Conservation (phyloP, 768 basidiomycete species). For the Strobilomyces confusus region DNA sequence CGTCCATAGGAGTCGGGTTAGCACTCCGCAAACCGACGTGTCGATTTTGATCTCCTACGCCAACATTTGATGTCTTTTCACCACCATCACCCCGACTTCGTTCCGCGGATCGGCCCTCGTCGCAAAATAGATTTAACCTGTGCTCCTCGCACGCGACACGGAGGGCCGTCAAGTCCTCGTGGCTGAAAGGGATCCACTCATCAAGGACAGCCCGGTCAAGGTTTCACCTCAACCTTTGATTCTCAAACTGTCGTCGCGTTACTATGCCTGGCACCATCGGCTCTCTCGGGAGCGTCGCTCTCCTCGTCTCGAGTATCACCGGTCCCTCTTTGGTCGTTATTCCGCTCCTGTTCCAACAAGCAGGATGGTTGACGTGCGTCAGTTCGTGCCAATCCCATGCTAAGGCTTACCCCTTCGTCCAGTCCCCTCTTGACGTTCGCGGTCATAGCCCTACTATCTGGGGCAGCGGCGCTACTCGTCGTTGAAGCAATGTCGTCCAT, state of each 20-base stretch:
- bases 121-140: background rate
- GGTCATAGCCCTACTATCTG: slow-evolving; percentile 18
- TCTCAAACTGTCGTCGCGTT: background rate
- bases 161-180: background rate
- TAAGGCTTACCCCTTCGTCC: background rate
- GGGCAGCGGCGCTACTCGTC: slow-evolving; percentile 17
- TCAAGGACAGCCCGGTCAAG: background rate
- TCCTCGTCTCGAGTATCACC: slow-evolving; percentile 25
- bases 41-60: no score
- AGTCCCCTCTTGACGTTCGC: slow-evolving; percentile 18
- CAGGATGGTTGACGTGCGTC: slow-evolving; percentile 26
- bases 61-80: no score
- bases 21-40: no score
- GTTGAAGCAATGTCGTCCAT: slow-evolving; percentile 25
- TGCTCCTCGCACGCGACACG: background rate
- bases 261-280: slow-evolving; percentile 24
- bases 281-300: slow-evolving; percentile 23
- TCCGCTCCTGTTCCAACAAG: slow-evolving; percentile 22
- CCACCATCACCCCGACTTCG: no score
- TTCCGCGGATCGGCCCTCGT: no score
- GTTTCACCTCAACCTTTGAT: background rate
- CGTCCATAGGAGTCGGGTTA: background rate
- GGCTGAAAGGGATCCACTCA: background rate
- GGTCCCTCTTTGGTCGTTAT: slow-evolving; percentile 22
- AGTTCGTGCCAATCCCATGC: background rate